Evolutionary conservation across 2,329 filamentous ascomycete species (phyloP), one percentile per base, ranked within the genome.

Genomic region (Colletotrichum caudatum): DNA sequence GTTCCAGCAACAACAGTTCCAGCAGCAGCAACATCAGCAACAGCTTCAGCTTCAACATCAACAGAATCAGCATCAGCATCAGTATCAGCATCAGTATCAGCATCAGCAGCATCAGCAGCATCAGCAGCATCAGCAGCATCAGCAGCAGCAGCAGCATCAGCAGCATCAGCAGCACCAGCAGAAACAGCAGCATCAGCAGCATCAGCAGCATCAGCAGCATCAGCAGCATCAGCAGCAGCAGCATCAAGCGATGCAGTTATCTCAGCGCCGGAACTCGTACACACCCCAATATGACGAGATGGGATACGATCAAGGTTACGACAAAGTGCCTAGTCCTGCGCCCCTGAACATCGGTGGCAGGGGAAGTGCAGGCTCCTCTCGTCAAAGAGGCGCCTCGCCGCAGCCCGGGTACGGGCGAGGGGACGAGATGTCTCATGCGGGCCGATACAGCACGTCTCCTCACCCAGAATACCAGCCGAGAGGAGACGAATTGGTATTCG

Each of bases 261-360:
- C 65, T 12, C 58, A 57, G 14, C 54, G 46, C 20, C 65, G 61
- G 23, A 29, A 29, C 5, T 35, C 65, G 1, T 59, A 62, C 37
- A 64, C 75, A 53, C 67, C 75, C 7, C 78, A 78, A 63, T 79
- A 78, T n/a, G 82, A 84, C 33, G 83, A 85, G 59, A 73, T 77
- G 62, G 80, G 44, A 29, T 53, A 69, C 3, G 59, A 71, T 9
- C 69, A 62, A 23, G 65, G 79, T 3, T 86, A 83, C 67, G 80
- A 84, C 16, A 76, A 79, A 44, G 78, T 75, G 3, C 76, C 82
- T 1, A 85, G 80, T 29, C 83, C 86, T 16, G 84, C 84, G 1
- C 83, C 86, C 1, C 77, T 87, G 63, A 84, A 81, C 66, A 71
- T 87, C n/a, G 79, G 79, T 26, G 77, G 80, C 16, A 79, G 81